Evolutionary conservation across 2,329 filamentous ascomycete species (phyloP), one percentile per base, ranked within the genome.

Genomic region (Arthrocladium fulminans): DNA sequence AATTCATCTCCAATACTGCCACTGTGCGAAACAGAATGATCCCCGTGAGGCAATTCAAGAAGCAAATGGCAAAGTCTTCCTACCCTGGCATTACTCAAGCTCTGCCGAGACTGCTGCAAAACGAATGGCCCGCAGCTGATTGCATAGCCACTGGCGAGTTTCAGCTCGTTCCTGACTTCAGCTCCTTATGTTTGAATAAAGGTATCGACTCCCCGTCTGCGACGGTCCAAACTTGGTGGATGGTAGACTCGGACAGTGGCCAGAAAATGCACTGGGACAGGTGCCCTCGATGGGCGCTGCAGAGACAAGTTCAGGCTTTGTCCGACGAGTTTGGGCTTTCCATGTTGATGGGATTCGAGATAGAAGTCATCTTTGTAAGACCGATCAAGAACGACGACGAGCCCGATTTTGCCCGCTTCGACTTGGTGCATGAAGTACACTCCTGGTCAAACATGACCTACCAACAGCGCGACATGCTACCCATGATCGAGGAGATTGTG

Each of bases 1-100:
- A 84, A 63, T 94, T 84, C 80, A 70, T 84, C 20, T 87, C 94
- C 64, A 83, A 85, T 63, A 87, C 85, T n/a, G 79, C 79, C 1
- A 83, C 76, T 2, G 63, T 80, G 0, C 76, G 84, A 13, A 74
- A 79, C 54, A 77, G 85, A 2, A 76, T 87, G 53, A 66, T 92
- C 1, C 85, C 86, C 0, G 73, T 84, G 37, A 68, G 71, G 1
- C 73, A 75, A 34, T 76, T 81, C 20, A 60, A 71, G 24, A 68
- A 69, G 2, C 65, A 74, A 4, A 60, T 80, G 0, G 59, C 64
- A 22, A 64, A 67, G 15, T 64, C 72, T 30, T 68, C 72, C 12
- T 67, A 70, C 9, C 69, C 87, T 13, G 76, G 79, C 3, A 76
- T 90, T 50, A 77, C 84, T 1, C 73, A 77, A 53, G 83, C 79